phyloP scores from a whole-genome alignment of 768 basidiomycete species.

The Naganishia antarctica region DNA sequence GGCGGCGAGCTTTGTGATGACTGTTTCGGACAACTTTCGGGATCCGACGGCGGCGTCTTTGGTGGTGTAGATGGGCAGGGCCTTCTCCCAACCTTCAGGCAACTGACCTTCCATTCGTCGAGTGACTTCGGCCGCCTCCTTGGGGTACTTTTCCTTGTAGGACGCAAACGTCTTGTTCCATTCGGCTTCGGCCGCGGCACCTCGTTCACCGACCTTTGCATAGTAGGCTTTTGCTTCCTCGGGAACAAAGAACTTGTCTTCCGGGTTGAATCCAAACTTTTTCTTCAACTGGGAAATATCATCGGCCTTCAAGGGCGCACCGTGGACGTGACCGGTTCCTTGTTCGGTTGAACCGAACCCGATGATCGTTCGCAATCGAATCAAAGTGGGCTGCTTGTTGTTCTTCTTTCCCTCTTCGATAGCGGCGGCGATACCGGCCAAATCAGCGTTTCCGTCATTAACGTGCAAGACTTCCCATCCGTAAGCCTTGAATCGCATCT shows the following conservation, averaged over 20 bases:
- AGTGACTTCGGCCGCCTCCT: conserved; percentile 76
- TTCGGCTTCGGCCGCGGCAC: conserved; percentile 65
- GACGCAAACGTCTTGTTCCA: conserved; percentile 66
- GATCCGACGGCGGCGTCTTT: conserved; percentile 79
- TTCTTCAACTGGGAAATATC: conserved; percentile 77
- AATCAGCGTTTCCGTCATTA: conserved; percentile 74
- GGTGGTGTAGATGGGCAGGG: conserved; percentile 76
- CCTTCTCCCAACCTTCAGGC: conserved; percentile 79
- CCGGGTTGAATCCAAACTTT: conserved; percentile 75
- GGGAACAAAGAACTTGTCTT: conserved; percentile 73
- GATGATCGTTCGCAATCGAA: conserved; percentile 80
- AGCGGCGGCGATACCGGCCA: conserved; percentile 68
- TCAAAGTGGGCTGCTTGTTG: conserved; percentile 77
- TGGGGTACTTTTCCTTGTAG: conserved; percentile 74
- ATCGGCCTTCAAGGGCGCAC: conserved; percentile 85
- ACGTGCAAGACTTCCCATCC: conserved; percentile 91
- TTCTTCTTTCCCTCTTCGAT: conserved; percentile 71
- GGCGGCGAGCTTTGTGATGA: conserved; percentile 68
- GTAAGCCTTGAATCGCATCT: conserved; percentile 79
- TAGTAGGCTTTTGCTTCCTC: conserved; percentile 67
- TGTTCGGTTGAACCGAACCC: conserved; percentile 89
- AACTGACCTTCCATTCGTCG: conserved; percentile 79
- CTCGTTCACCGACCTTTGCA: conserved; percentile 62
- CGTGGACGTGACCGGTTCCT: conserved; percentile 92
- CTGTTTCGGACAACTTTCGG: conserved; percentile 87